Evolutionary conservation across 306 rosid genomes (phyloP).

Genomic region (Calophaca sinica): DNA sequence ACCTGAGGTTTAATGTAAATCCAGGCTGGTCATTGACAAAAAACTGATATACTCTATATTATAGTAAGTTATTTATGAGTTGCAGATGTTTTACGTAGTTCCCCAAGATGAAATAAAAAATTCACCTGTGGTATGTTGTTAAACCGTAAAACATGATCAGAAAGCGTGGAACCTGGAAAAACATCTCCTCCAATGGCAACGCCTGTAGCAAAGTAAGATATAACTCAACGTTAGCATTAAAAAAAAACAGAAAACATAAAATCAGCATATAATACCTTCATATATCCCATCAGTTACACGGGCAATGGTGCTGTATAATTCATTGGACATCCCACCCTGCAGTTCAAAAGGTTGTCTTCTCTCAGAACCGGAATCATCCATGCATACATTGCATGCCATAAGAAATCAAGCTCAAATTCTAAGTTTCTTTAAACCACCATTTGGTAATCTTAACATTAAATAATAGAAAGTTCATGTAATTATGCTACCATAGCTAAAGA

Average conservation of each 20-base stretch:
- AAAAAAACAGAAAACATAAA: slow-evolving; percentile 31
- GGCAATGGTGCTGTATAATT: slow-evolving; percentile 85
- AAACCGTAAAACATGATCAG: slow-evolving; percentile 97
- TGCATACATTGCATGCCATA: slow-evolving; percentile 6
- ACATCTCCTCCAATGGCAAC: slow-evolving; percentile 99
- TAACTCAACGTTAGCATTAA: slow-evolving; percentile 36
- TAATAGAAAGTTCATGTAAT: slow-evolving; percentile 33
- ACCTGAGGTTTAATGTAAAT: slow-evolving; percentile 62
- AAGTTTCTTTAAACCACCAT: slow-evolving; percentile 25
- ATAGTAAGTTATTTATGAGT: slow-evolving; percentile 16
- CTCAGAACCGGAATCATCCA: slow-evolving; percentile 35
- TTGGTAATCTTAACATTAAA: slow-evolving; percentile 6
- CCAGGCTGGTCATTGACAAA: slow-evolving; percentile 35
- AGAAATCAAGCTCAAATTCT: slow-evolving; percentile 33
- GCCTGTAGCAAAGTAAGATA: slow-evolving; percentile 62
- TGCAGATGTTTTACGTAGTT: slow-evolving; percentile 37
- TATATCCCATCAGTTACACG: slow-evolving; percentile 98
- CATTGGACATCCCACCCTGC: slow-evolving; percentile 99
- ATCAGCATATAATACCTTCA: slow-evolving; percentile 70
- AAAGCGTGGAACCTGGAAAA: slow-evolving; percentile 97
- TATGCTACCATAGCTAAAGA: slow-evolving; percentile 11
- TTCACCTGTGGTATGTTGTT: slow-evolving; percentile 96
- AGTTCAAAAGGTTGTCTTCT: slow-evolving; percentile 43
- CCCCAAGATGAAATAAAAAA: slow-evolving; percentile 37
- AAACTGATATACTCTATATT: slow-evolving; percentile 28